phyloP scores from a whole-genome alignment of 495 filamentous ascomycete species.

The Margaritispora aquatica region DNA sequence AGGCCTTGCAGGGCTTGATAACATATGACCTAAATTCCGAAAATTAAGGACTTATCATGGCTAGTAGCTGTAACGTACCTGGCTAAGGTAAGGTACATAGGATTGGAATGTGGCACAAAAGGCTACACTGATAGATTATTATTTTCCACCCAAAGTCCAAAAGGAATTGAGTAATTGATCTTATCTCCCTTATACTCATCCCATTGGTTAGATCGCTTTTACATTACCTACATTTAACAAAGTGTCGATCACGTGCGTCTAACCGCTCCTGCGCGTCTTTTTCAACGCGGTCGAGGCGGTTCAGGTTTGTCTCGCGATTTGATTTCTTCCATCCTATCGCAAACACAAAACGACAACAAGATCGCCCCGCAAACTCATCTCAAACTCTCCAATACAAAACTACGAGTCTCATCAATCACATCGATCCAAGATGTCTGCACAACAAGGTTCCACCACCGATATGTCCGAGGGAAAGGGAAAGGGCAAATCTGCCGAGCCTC shows the following conservation, averaged over 20 bases:
- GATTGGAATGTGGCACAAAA: too few species aligned
- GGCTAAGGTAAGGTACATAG: too few species aligned
- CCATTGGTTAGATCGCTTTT: not conserved
- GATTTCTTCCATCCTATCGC: not conserved
- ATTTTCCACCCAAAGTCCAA: too few species aligned
- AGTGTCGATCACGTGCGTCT: not conserved
- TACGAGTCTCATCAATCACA: not conserved
- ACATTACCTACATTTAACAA: not conserved
- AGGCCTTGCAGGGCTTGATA: too few species aligned
- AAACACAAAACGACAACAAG: not conserved
- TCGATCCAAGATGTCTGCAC: conserved; percentile 17
- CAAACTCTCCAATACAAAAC: not conserved
- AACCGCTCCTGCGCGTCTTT: not conserved
- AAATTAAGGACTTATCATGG: too few species aligned
- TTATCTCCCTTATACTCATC: too few species aligned
- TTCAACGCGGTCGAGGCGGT: not conserved
- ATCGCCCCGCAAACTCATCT: conserved; percentile 1
- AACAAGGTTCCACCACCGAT: conserved; percentile 10
- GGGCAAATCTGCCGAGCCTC: conserved; percentile 48
- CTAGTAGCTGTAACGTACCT: too few species aligned
- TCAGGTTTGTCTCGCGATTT: not conserved
- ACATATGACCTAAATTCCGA: too few species aligned
- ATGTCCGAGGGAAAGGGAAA: conserved; percentile 36
- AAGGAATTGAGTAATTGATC: too few species aligned
- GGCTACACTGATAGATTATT: too few species aligned